These are phyloP conservation scores for Rhizophagus prolifer DNA, from an alignment of 192 early-diverging fungal species.

Conservation along the genomic window DNA sequence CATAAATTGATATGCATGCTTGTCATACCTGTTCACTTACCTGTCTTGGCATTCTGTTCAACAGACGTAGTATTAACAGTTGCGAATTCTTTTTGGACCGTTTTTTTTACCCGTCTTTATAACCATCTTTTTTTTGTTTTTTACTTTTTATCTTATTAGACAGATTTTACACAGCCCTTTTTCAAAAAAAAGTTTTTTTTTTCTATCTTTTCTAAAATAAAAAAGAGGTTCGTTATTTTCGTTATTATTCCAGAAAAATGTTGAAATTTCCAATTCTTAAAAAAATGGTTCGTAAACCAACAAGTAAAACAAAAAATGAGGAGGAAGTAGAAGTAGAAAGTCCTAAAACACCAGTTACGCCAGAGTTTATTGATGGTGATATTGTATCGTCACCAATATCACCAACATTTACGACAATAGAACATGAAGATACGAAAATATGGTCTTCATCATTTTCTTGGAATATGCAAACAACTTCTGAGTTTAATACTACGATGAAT, in stretches of 20 bases:
- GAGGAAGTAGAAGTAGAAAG: not conserved
- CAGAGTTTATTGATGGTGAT: not conserved
- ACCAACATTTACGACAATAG: not conserved
- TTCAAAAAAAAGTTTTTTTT: too few species aligned
- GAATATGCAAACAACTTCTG: not conserved
- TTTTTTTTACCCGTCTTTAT: too few species aligned
- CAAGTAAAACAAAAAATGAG: not conserved
- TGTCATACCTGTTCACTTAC: too few species aligned
- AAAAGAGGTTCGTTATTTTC: too few species aligned
- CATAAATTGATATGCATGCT: too few species aligned
- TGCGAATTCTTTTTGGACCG: too few species aligned
- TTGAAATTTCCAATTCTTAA: not conserved
- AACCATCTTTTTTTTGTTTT: too few species aligned
- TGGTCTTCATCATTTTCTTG: constrained; percentile 1
- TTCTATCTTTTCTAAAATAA: too few species aligned
- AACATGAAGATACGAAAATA: not conserved
- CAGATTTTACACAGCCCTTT: too few species aligned
- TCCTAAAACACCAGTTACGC: not conserved
- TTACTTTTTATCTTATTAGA: too few species aligned
- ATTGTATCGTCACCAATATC: not conserved
- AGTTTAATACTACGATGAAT: not conserved
- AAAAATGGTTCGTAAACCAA: not conserved
- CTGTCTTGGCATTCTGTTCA: too few species aligned
- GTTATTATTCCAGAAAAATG: not conserved
- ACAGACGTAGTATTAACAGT: too few species aligned